Evolutionary conservation across 2,329 filamentous ascomycete species (phyloP), one percentile per base, ranked within the genome.

Genomic region (Torrubiella hemipterigena): DNA sequence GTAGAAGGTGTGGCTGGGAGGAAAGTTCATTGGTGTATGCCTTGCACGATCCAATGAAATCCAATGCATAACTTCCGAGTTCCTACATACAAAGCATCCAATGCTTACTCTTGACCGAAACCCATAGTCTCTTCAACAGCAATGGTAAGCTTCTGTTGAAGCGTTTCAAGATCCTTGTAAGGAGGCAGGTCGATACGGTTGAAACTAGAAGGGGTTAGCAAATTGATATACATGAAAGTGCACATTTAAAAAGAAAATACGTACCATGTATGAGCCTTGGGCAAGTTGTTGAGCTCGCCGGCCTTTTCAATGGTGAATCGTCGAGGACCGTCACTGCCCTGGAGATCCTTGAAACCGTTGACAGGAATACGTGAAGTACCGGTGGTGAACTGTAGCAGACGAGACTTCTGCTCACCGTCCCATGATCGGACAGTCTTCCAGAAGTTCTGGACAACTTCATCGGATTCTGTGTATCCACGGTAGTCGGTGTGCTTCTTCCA

Each of bases 401-500:
- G 80, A 32, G 85, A 94, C 66, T 98, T 98, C 59, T 98, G 91
- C 58, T 98, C 91, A 17, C 91, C 86, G 54, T 98, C 91, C 91
- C 91, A 98, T 38, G 76, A 84, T 43, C 89, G 79, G 42, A 98
- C 91, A 38, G 82, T 89, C 67, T 94, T 87, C 91, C 91, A 98
- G 72, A 98, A 98, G 66, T 93, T 87, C 56, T 93, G 83, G 43
- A 98, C 91, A 17, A 98, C 91, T 51, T 95, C 85, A 48, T 98
- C 91, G 35, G 79, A 86, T 61, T 98, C 91, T 8, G 93, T 95
- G 69, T 98, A 98, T 33, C 91, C 91, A 46, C 91, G 81, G 59
- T 98, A 98, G 52, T 98, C 91, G 28, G 91, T 98, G 62, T 98
- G 91, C 68, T 98, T 98, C 80, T 98, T 96, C 91, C 91, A 98